Evolutionary conservation across 352 stramenopile species (phyloP).

Genomic region (Elongisporangium anandrum): DNA sequence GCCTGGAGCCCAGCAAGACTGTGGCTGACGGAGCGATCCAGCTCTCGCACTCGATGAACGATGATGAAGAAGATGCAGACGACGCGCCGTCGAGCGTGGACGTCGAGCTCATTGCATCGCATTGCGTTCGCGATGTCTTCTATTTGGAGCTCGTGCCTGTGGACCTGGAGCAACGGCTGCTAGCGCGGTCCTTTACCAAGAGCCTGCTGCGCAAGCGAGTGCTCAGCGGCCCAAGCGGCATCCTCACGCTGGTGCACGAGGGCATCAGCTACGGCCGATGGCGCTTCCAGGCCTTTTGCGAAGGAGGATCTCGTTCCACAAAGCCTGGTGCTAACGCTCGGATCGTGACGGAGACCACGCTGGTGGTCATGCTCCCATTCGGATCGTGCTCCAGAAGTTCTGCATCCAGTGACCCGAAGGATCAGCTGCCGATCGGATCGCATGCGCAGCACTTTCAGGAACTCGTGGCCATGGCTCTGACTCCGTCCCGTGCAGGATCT

Average conservation of each 20-base stretch:
- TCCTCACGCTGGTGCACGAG: slow-evolving; percentile 35
- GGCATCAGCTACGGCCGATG: slow-evolving; percentile 59
- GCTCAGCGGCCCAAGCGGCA: slow-evolving; percentile 17
- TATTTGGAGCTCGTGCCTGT: slow-evolving; percentile 46
- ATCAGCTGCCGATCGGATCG: slow-evolving; percentile 25
- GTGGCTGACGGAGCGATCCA: slow-evolving; percentile 2
- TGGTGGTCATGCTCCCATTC: slow-evolving; percentile 55
- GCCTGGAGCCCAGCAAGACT: slow-evolving; percentile 22
- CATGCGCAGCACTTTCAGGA: slow-evolving; percentile 37
- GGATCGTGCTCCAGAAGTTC: slow-evolving; percentile 7
- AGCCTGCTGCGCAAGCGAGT: slow-evolving; percentile 44
- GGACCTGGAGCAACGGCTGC: slow-evolving; percentile 23
- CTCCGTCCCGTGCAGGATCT: slow-evolving; percentile 1
- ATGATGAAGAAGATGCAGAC: background rate
- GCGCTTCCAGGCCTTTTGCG: slow-evolving; percentile 46
- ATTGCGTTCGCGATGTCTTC: slow-evolving; percentile 30
- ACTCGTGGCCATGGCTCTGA: slow-evolving; percentile 34
- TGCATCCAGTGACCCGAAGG: background rate
- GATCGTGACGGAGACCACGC: slow-evolving; percentile 53
- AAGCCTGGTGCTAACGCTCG: slow-evolving; percentile 16
- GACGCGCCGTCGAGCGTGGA: slow-evolving; percentile 5
- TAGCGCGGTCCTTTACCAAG: slow-evolving; percentile 50
- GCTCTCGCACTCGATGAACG: slow-evolving; percentile 42
- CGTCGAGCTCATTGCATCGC: slow-evolving; percentile 17
- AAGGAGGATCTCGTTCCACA: background rate